phyloP scores from a whole-genome alignment of 1,139 yeast species.

The Ogataea hybrid region DNA sequence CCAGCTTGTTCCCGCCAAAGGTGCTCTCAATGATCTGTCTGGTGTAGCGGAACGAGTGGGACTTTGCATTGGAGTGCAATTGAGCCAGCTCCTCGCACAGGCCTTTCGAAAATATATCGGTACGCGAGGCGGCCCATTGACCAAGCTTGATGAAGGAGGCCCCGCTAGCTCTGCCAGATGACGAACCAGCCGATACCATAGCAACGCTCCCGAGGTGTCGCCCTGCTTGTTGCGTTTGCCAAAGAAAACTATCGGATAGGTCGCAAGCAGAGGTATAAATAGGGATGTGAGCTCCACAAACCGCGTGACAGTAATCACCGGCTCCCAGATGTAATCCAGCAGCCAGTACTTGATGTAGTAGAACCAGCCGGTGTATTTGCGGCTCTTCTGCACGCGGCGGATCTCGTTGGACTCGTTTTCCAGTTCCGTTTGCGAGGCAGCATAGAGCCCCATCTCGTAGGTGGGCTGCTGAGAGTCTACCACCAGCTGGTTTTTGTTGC shows the following conservation, averaged over 20 bases:
- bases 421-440: constrained; percentile 56
- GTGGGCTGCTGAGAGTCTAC: constrained; percentile 57
- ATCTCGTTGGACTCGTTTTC: constrained; percentile 36
- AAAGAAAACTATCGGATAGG: constrained; percentile 64
- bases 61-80: constrained; percentile 78
- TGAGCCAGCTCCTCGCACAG: constrained; percentile 75
- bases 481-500: constrained; percentile 24
- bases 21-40: constrained; percentile 56
- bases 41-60: constrained; percentile 68
- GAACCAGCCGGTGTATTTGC: constrained; percentile 33
- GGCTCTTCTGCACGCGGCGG: constrained; percentile 30
- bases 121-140: constrained; percentile 99
- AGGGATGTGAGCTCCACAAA: constrained; percentile 64
- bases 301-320: constrained; percentile 63
- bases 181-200: constrained; percentile 72
- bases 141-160: constrained; percentile 95
- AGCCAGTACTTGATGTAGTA: constrained; percentile 41
- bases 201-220: constrained; percentile 58
- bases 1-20: constrained; percentile 53
- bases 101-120: constrained; percentile 82
- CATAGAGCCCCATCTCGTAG: constrained; percentile 63
- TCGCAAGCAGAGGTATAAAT: constrained; percentile 67
- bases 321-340: constrained; percentile 61
- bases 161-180: constrained; percentile 76
- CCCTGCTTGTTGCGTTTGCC: constrained; percentile 44